Base-by-base conservation (phyloP, 441 rosid species). In the Populus hybrid region DNA sequence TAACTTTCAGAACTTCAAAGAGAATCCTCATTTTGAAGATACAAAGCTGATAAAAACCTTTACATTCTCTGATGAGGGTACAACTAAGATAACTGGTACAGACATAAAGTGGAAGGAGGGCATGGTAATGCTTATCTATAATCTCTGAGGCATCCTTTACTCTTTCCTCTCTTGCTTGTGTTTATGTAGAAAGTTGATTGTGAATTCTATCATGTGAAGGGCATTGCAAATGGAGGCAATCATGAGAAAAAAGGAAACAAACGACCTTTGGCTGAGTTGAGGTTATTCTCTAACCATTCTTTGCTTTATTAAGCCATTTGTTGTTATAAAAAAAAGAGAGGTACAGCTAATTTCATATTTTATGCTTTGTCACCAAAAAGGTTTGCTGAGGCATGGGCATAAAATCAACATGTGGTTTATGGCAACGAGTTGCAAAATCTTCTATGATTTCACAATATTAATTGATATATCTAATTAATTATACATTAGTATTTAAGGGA, bases 71-170 rank as follows among this genome's bases (percentile, higher is more conserved):
- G 98, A 93, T 53, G 98, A 92, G 83, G 97, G 94, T 33, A 91
- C 91, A 38, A 81, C 71, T 24, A 88, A 90, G 76, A 87, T 92
- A 80, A 85, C 90, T 74, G 90, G 92, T 42, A 90, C 98, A 20
- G 70, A 90, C 63, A 95, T 95, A 80, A 92, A 88, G 83, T 95
- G 99, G 99, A 95, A 93, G 75, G 96, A 93, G 71, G 94, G 96
- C 81, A 90, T 86, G 96, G 98, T 95, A 84, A 74, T 78, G 38
- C 31, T 50, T 14, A 50, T 16, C 59, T 50, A 50, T 16, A 14
- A 50, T 50, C 59, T 4, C 59, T 50, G 59, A 21, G 67, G 68
- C 64, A 21, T 69, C 24, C 11, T 45, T 29, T 16, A 61, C 72
- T n/a, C 23, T 29, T 66, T 65, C 50, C 61, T 11, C 71, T 7